Evolutionary conservation across 1,284 basidiomycete genomes (phyloP).

Genomic region (Boletus semigastroideus): DNA sequence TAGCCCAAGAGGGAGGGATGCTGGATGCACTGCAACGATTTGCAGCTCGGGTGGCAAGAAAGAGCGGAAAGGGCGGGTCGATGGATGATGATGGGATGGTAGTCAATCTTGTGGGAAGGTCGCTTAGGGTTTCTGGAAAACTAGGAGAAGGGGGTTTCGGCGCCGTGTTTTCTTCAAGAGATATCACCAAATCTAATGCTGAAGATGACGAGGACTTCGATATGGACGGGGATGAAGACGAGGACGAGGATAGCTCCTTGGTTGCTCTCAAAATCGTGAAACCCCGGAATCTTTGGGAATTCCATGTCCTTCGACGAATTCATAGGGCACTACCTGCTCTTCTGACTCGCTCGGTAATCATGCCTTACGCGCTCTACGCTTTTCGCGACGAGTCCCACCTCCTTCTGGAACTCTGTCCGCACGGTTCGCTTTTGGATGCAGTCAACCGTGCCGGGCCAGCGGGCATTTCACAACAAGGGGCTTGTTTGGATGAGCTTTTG

Average conservation of each 20-base stretch:
- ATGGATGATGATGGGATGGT: conserved; percentile 45
- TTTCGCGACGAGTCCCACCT: conserved; percentile 91
- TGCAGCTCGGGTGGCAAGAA: conserved; percentile 52
- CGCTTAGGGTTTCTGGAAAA: conserved; percentile 78
- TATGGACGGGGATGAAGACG: conserved; percentile 55
- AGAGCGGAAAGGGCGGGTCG: conserved; percentile 39
- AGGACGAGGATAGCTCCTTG: conserved; percentile 41
- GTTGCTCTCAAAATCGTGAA: conserved; percentile 93
- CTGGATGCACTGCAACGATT: conserved; percentile 71
- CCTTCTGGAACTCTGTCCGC: conserved; percentile 84
- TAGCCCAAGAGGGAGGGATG: conserved; percentile 51
- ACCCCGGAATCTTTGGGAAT: conserved; percentile 93
- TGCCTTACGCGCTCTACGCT: conserved; percentile 74
- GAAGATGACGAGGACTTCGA: conserved; percentile 55
- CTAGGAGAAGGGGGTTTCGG: conserved; percentile 98
- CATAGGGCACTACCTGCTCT: conserved; percentile 61
- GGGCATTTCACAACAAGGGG: conserved; percentile 74
- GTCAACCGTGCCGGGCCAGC: conserved; percentile 81
- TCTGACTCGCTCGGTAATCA: conserved; percentile 66
- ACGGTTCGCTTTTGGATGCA: conserved; percentile 91
- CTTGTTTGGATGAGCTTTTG: conserved; percentile 88
- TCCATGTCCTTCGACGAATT: conserved; percentile 80
- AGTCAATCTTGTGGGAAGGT: conserved; percentile 56
- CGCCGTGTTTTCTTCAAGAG: conserved; percentile 83
- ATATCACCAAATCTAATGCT: conserved; percentile 43